Base-by-base conservation (phyloP, 495 filamentous ascomycete genomes). In the Xylaria sp. region DNA sequence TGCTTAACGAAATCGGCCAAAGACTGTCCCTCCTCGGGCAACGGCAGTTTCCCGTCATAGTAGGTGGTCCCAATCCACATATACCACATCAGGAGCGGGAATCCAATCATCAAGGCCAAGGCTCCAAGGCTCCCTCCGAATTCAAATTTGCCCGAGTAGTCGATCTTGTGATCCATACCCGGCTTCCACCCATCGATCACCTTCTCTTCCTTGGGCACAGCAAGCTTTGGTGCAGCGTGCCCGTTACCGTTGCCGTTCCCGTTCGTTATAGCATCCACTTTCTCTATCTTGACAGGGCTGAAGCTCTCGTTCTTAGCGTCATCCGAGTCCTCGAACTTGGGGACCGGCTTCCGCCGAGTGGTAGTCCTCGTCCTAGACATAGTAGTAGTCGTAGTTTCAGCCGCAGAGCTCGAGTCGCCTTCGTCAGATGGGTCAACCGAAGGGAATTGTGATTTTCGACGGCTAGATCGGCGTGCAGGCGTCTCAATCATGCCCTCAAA, bases 51-150 rank as follows among this genome's bases (percentile, higher is more conserved):
- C 71, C 94, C 94, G 81, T 93, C 84, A 79, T 97, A 99, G 81
- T 94, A 95, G 57, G 90, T 93, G 48, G 95, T 93, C 37, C 96
- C 96, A 78, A 97, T 91, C 95, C 95, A 99, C 93, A 99, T 95
- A 84, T 97, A 98, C 85, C 92, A 98, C 96, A 99, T 99, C 72
- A 99, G 85, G 53, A 92, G 44, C 15, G 96, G 96, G 81, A 98
- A 99, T 58, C 90, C 91, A 70, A 96, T 85, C 93, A 99, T 99
- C 89, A 97, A 93, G 65, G 89, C 84, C 26, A 83, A 79, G 31
- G 93, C 90, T 67, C 95, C 95, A 61, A 82, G 82, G 2, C 93
- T 90, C 69, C 96, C 96, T 69, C 94, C 93, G 76, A 99, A 98
- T 76, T 99, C 96, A 77, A 91, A 93, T 68, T 92, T 86, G 59